A percentile compares a stretch with the other conserved stretches of the same genome.
Conservation (phyloP, 768 basidiomycete genomes). For the Mycena haematopus region DNA sequence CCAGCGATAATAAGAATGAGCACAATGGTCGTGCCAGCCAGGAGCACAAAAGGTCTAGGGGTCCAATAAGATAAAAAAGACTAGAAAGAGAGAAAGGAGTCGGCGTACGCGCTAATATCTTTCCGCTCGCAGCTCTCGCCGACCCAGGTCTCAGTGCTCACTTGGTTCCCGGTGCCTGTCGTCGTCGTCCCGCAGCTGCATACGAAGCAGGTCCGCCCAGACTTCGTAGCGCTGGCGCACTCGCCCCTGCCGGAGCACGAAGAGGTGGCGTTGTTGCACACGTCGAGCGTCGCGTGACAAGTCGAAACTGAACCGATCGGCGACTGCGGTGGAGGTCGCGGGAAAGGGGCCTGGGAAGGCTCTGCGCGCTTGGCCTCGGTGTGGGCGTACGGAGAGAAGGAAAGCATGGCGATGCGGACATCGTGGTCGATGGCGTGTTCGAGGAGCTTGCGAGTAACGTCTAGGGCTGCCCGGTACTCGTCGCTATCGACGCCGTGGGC, state of each 20-base stretch:
- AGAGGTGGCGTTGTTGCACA: slow-evolving; percentile 67
- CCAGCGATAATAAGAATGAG: slow-evolving; percentile 71
- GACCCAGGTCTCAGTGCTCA: slow-evolving; percentile 71
- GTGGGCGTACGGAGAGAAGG: slow-evolving; percentile 45
- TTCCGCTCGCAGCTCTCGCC: slow-evolving; percentile 78
- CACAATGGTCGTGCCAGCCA: slow-evolving; percentile 70
- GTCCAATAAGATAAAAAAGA: slow-evolving; percentile 12
- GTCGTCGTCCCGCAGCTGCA: slow-evolving; percentile 57
- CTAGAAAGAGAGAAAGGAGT: neutral
- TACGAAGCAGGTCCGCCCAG: slow-evolving; percentile 62
- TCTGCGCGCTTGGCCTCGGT: slow-evolving; percentile 46
- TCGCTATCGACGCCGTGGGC: slow-evolving; percentile 58
- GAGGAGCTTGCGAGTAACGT: slow-evolving; percentile 56
- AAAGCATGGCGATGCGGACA: slow-evolving; percentile 59
- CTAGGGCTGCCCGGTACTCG: slow-evolving; percentile 56
- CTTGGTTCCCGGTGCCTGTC: slow-evolving; percentile 58
- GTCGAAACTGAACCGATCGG: slow-evolving; percentile 66
- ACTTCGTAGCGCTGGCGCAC: slow-evolving; percentile 66
- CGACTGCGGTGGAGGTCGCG: slow-evolving; percentile 51
- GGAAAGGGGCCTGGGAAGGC: slow-evolving; percentile 55
- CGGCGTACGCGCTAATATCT: slow-evolving; percentile 79
- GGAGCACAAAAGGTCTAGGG: slow-evolving; percentile 73
- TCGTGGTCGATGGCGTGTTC: slow-evolving; percentile 44
- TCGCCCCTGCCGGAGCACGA: slow-evolving; percentile 74
- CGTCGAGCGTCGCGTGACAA: slow-evolving; percentile 61